Evolutionary conservation across 495 filamentous ascomycete genomes (phyloP).

Genomic region (Penicillium cinerascens): DNA sequence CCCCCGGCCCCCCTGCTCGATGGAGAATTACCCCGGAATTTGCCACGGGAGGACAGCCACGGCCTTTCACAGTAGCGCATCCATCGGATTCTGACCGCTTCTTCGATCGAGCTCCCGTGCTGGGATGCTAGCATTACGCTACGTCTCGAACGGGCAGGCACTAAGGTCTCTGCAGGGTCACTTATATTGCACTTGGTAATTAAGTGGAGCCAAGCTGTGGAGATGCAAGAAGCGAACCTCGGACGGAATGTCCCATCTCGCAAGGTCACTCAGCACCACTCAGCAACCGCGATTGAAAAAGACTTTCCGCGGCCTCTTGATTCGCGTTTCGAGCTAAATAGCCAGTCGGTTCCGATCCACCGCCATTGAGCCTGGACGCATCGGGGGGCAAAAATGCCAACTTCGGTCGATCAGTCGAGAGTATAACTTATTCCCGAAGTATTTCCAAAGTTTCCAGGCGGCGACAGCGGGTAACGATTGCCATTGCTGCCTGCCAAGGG

Average conservation of each 20-base stretch:
- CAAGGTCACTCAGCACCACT: conserved; percentile 5
- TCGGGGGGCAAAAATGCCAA: neutral
- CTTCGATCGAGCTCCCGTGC: conserved; percentile 7
- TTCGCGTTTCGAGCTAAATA: conserved; percentile 4
- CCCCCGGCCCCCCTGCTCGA: neutral
- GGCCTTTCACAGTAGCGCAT: neutral
- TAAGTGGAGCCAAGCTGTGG: conserved; percentile 12
- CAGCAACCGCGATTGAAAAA: conserved; percentile 11
- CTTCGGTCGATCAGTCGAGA: neutral
- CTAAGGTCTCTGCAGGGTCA: conserved; percentile 8
- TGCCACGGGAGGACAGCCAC: neutral
- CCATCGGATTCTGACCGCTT: conserved; percentile 13
- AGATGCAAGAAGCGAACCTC: conserved; percentile 10
- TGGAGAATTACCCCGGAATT: conserved; percentile 9
- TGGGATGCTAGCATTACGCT: conserved; percentile 5
- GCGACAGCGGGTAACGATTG: neutral
- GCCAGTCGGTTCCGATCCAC: neutral
- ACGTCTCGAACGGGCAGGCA: conserved; percentile 12
- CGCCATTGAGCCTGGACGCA: neutral
- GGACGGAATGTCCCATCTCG: conserved; percentile 12
- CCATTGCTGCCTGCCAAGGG: neutral
- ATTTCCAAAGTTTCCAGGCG: neutral
- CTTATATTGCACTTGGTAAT: conserved; percentile 4
- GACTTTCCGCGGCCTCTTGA: conserved; percentile 3
- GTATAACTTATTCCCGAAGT: neutral